These are phyloP conservation scores for Hordeum marinum DNA, from an alignment of 176 grass and related monocot species.

Conservation along the genomic window DNA sequence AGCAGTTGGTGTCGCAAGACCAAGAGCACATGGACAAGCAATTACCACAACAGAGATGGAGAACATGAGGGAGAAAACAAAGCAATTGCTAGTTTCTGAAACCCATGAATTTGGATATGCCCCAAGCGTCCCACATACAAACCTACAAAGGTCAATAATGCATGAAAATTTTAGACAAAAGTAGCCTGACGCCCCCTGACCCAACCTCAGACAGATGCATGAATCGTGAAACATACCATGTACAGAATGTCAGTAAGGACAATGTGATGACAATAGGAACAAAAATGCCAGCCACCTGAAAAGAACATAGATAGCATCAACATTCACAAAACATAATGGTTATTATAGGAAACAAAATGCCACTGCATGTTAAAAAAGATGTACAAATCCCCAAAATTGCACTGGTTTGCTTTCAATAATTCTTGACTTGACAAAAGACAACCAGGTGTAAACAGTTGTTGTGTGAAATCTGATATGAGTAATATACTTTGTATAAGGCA, in stretches of 20 bases:
- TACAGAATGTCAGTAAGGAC: conserved; percentile 84
- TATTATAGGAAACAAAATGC: conserved; percentile 4
- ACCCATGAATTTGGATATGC: conserved; percentile 95
- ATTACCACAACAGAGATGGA: conserved; percentile 88
- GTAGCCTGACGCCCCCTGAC: background rate
- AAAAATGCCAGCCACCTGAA: conserved; percentile 85
- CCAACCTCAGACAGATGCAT: background rate
- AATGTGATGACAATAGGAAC: conserved; percentile 88
- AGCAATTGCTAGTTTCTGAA: conserved; percentile 59
- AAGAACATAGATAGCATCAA: conserved; percentile 1
- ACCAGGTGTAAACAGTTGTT: background rate
- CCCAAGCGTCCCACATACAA: conserved; percentile 80
- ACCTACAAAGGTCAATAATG: conserved; percentile 52
- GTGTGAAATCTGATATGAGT: background rate
- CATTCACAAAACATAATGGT: background rate
- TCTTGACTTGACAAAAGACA: background rate
- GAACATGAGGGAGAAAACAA: conserved; percentile 79
- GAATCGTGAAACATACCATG: conserved; percentile 62
- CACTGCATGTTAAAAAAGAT: background rate
- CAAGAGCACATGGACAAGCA: conserved; percentile 88
- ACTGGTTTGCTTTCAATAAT: background rate
- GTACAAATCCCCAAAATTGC: background rate
- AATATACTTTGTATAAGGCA: background rate
- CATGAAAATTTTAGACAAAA: background rate
- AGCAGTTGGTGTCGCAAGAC: conserved; percentile 85